Conservation (phyloP, 2,329 filamentous ascomycete species). For the Colletotrichum nymphaeae region DNA sequence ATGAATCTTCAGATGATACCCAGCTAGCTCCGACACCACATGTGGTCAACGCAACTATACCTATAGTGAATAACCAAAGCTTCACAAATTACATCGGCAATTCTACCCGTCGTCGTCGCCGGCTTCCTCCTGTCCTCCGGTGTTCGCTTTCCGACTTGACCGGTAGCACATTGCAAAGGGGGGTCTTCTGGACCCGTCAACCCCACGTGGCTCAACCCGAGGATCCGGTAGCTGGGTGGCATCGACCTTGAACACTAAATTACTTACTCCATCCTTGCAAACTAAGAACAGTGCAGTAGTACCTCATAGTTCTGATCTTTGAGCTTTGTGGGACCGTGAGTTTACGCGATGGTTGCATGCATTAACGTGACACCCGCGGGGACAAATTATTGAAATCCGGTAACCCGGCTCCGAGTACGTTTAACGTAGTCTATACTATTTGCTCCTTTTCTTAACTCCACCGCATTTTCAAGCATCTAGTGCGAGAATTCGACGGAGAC, state of each 20-base stretch:
- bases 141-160: slow-evolving; percentile 6
- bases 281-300: background rate
- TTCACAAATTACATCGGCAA: background rate
- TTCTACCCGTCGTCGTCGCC: slow-evolving; percentile 9
- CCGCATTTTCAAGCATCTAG: rapidly evolving
- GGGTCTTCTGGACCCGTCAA: background rate
- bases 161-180: slow-evolving; percentile 22
- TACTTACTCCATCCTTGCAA: background rate
- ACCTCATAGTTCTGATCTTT: background rate
- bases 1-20: background rate
- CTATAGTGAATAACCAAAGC: background rate
- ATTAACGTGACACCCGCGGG: background rate
- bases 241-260: background rate
- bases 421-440: background rate
- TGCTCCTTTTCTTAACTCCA: background rate
- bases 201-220: slow-evolving; percentile 23
- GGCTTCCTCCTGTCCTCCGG: background rate
- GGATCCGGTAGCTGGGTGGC: background rate
- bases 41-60: background rate
- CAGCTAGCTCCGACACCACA: background rate
- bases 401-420: background rate
- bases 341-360: background rate
- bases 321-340: background rate
- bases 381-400: background rate
- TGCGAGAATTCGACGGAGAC: background rate